These are phyloP conservation scores for Akanthomyces dipterigenus DNA, from an alignment of 2,329 filamentous ascomycete genomes.

Conservation along the genomic window DNA sequence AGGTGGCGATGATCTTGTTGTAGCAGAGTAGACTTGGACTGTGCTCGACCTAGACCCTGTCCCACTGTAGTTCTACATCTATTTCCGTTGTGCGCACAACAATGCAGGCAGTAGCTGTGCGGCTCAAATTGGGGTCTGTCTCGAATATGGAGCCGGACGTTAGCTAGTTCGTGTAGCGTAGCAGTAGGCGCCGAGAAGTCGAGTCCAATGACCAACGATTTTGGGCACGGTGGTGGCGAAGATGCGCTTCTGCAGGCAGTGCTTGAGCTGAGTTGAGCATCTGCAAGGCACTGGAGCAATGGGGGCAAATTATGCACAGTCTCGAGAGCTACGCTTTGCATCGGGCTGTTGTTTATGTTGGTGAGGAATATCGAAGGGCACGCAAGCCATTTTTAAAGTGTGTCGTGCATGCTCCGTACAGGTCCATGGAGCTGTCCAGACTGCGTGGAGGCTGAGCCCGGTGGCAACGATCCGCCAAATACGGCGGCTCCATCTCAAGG, in stretches of 20 bases:
- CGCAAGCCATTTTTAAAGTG: background rate
- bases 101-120: slow-evolving; percentile 6
- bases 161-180: background rate
- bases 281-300: background rate
- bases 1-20: background rate
- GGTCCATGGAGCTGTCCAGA: background rate
- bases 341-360: background rate
- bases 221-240: slow-evolving; percentile 1
- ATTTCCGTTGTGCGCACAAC: background rate
- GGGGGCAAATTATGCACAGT: background rate
- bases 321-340: background rate
- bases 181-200: background rate
- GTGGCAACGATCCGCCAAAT: background rate
- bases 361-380: background rate
- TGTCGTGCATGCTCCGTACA: background rate
- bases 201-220: background rate
- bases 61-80: background rate
- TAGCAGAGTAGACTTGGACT: background rate
- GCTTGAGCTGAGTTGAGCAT: background rate
- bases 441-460: background rate
- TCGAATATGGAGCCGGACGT: background rate
- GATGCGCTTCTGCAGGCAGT: background rate
- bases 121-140: slow-evolving; percentile 1
- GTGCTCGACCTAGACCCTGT: background rate
- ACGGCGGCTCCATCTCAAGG: background rate